Evolutionary conservation across 2,329 filamentous ascomycete species (phyloP).

Genomic region (Penicillium decumbens): DNA sequence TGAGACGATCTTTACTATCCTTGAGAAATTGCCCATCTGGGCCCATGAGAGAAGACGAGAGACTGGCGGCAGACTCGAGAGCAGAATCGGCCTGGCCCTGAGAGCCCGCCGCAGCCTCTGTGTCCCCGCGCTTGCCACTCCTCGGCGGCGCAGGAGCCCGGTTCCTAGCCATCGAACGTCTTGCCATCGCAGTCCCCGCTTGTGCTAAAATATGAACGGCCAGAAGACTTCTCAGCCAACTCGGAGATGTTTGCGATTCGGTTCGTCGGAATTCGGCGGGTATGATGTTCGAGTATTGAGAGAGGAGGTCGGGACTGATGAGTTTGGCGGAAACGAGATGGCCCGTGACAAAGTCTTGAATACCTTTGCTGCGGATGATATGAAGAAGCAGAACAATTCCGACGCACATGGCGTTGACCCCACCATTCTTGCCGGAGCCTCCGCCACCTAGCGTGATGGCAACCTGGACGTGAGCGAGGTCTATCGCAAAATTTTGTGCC

Average conservation of each 20-base stretch:
- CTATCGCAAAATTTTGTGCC: slow-evolving; percentile 80
- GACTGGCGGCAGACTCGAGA: slow-evolving; percentile 42
- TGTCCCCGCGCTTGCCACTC: slow-evolving; percentile 43
- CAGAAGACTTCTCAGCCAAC: slow-evolving; percentile 46
- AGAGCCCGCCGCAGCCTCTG: slow-evolving; percentile 44
- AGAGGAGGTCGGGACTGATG: slow-evolving; percentile 40
- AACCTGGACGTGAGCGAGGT: slow-evolving; percentile 88
- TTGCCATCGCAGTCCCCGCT: slow-evolving; percentile 46
- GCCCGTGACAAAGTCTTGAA: slow-evolving; percentile 48
- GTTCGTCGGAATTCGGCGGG: slow-evolving; percentile 43
- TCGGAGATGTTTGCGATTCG: slow-evolving; percentile 41
- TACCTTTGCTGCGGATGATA: slow-evolving; percentile 43
- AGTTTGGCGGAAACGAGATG: slow-evolving; percentile 45
- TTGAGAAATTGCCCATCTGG: slow-evolving; percentile 47
- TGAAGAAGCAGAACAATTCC: slow-evolving; percentile 45
- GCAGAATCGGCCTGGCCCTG: slow-evolving; percentile 41
- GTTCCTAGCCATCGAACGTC: slow-evolving; percentile 45
- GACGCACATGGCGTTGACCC: slow-evolving; percentile 45
- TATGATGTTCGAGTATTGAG: slow-evolving; percentile 42
- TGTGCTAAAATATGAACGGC: slow-evolving; percentile 49
- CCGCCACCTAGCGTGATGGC: slow-evolving; percentile 85
- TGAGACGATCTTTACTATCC: slow-evolving; percentile 55
- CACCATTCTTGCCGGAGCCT: slow-evolving; percentile 48
- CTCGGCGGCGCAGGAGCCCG: slow-evolving; percentile 39
- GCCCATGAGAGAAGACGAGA: slow-evolving; percentile 36